phyloP scores from a whole-genome alignment of 176 grass and related monocot species.

The Lolium multiflorum region DNA sequence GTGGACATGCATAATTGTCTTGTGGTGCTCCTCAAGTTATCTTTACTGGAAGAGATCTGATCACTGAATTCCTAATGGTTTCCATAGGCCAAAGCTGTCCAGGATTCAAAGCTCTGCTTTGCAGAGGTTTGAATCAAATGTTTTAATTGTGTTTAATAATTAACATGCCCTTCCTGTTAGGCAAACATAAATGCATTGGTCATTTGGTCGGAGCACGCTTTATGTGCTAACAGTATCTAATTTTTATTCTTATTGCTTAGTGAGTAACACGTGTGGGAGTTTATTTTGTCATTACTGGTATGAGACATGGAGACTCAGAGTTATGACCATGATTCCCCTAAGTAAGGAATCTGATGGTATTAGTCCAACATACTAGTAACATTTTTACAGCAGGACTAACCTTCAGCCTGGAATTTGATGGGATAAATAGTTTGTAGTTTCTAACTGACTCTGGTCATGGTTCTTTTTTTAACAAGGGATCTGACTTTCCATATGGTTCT shows the following conservation, averaged over 20 bases:
- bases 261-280: neutral
- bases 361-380: neutral
- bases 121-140: neutral
- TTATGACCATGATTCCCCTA: constrained; percentile 17
- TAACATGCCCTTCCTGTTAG: neutral
- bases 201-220: neutral
- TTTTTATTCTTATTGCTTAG: constrained; percentile 8
- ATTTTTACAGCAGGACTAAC: neutral
- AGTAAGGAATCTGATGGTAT: constrained; percentile 14
- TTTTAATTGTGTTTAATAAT: neutral
- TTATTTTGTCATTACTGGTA: neutral
- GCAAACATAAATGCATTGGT: constrained; percentile 7
- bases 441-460: constrained; percentile 12
- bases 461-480: neutral
- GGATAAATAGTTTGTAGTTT: constrained; percentile 13
- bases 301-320: neutral
- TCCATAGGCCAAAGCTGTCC: neutral
- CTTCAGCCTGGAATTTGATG: neutral
- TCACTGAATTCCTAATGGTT: constrained; percentile 17
- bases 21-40: neutral
- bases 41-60: neutral
- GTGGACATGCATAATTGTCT: neutral
- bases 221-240: neutral
- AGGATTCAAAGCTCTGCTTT: constrained; percentile 8
- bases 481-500: constrained; percentile 1